Evolutionary conservation across 2,329 filamentous ascomycete genomes (phyloP), one percentile per base, ranked within the genome.

Genomic region (Pyrenophora tritici-repentis): DNA sequence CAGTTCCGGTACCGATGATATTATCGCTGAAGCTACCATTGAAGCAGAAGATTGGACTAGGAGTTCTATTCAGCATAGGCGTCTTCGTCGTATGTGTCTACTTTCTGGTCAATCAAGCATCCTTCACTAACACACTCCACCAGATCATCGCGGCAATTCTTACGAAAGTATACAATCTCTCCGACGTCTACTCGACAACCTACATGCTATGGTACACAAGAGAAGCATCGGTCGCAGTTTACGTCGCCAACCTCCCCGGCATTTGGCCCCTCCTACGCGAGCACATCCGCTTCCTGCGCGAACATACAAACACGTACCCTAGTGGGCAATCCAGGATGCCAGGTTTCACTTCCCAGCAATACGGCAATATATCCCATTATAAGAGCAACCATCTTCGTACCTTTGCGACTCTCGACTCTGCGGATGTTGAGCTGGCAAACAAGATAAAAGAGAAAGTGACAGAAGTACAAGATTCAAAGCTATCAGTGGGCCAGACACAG

Each of bases 1-100:
- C 76, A 3, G 79, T 86, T 16, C 82, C 83, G 1, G 75, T 86
- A 55, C 83, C 83, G 1, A 70, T 82, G 45, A 62, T 86, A 20
- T 57, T 81, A 9, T 76, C 76, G 20, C 77, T 83, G 1, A 76
- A 78, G 38, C 72, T 86, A 2, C 71, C 76, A 5, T 34, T 73
- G 1, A 81, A 77, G 63, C 79, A 82, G 61, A 86, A 86, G 67
- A 45, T 79, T 0, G 74, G 83, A 1, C 75, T 86, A 1, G 62
- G 74, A n/a, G 55, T 73, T 20, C 70, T 83, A 26, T 82, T 83
- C 62, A 74, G 77, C 36, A 75, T 82, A 56, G 79, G 80, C 16
- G 63, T 74, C 40, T 81, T 82, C 55, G 78, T 81, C 24, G 73
- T 86, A 60, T 26, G 68, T 50, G 26, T 22, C 10, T 29, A 18